phyloP scores from a whole-genome alignment of 495 filamentous ascomycete species.

The Penicillium canariense region DNA sequence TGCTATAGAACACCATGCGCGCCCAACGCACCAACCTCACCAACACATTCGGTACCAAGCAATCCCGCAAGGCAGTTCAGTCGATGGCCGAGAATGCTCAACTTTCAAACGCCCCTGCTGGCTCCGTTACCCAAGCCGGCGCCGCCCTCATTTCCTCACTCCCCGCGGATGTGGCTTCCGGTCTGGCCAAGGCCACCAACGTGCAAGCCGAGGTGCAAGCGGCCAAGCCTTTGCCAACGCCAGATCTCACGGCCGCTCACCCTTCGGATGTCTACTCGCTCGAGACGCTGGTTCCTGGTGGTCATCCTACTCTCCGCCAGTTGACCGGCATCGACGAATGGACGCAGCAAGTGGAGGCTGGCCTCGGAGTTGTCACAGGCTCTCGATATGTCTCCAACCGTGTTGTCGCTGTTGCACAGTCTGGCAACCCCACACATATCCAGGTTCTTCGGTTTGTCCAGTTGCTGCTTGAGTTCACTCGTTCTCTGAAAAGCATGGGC shows the following conservation, averaged over 20 bases:
- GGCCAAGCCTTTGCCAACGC: conserved; percentile 72
- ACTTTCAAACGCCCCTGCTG: conserved; percentile 43
- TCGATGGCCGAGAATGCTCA: conserved; percentile 80
- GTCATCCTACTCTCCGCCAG: conserved; percentile 47
- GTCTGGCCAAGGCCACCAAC: conserved; percentile 59
- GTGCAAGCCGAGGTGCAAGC: conserved; percentile 66
- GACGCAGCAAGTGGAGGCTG: conserved; percentile 61
- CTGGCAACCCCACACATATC: conserved; percentile 53
- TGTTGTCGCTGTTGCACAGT: conserved; percentile 53
- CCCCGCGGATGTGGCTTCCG: conserved; percentile 51
- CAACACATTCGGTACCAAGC: conserved; percentile 89
- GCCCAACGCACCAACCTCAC: conserved; percentile 70
- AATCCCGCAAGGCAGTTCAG: conserved; percentile 80
- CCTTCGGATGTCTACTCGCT: conserved; percentile 82
- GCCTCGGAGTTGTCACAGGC: conserved; percentile 51
- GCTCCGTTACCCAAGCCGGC: conserved; percentile 54
- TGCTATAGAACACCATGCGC: conserved; percentile 49
- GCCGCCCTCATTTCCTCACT: conserved; percentile 62
- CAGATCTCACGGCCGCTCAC: conserved; percentile 67
- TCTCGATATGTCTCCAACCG: conserved; percentile 67
- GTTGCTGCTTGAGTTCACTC: conserved; percentile 62
- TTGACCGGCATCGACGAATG: conserved; percentile 69
- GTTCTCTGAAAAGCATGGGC: conserved; percentile 35
- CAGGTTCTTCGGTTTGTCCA: conserved; percentile 60
- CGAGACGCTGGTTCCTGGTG: conserved; percentile 59